Base-by-base conservation (phyloP, 2,329 filamentous ascomycete species). In the Scedosporium boydii region DNA sequence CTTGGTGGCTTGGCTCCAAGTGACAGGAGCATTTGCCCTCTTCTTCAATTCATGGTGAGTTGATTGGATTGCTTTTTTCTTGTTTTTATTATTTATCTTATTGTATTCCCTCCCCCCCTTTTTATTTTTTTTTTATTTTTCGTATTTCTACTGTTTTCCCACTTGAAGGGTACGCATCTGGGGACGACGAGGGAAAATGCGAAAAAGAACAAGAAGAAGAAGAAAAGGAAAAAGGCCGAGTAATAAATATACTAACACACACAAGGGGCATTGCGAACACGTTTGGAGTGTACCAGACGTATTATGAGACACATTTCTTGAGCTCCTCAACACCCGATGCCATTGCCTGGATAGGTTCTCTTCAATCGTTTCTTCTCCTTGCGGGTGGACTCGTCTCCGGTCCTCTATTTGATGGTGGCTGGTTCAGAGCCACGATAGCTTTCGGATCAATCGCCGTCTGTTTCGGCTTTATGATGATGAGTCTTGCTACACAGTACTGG, bases 331-430 rank as follows among this genome's bases (percentile, higher is more conserved):
- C 71, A 1, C 64, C 70, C 4, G 69, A 70, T 3, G 64, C 68
- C 2, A 73, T 74, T 44, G 69, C 74, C 2, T 75, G 73, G 71
- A 75, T 77, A 57, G 74, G 74, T 42, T 72, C 72, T 12, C 63
- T 74, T 3, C 73, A 76, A 61, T 68, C 69, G 0, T 78, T 75
- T 61, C 67, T 77, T 6, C 69, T 78, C 46, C 66, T 78, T 10
- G 63, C 74, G 14, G 66, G 72, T 0, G 72, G 75, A 21, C 67
- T 75, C 5, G 60, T 78, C 6, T 68, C 70, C 6, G 77, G 78
- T 0, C 76, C 74, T 0, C 63, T 77, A 3, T 75, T 73, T 62
- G 77, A 80, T 64, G 68, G 69, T 5, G 77, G 77, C 2, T 70
- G 77, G 64, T 70, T 74, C 63, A 67, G 68, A 3, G 59, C 63